phyloP scores from a whole-genome alignment of 2,329 filamentous ascomycete genomes.

The Monosporascus ibericus region DNA sequence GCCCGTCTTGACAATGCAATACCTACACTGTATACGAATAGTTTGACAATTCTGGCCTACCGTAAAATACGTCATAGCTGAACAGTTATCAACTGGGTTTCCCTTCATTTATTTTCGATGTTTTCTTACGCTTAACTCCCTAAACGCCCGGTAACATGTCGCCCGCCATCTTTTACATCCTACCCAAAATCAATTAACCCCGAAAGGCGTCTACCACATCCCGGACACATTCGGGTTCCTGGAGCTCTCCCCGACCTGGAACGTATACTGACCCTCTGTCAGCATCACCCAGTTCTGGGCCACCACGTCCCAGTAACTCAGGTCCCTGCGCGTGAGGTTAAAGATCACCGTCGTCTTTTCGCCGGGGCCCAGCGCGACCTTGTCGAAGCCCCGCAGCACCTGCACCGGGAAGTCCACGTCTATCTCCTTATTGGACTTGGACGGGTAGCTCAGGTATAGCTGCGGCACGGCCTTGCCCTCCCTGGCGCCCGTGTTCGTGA shows the following conservation, averaged over 20 bases:
- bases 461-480: constrained; percentile 40
- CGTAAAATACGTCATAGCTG: no score
- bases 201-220: constrained; percentile 11
- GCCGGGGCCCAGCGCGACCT: constrained; percentile 52
- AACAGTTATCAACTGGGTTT: no score
- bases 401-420: constrained; percentile 57
- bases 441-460: constrained; percentile 40
- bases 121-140: no score
- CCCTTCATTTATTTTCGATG: no score
- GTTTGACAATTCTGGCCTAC: no score
- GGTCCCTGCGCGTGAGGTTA: constrained; percentile 57
- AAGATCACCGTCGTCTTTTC: constrained; percentile 49
- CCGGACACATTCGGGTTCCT: constrained; percentile 18
- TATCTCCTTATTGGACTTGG: constrained; percentile 7
- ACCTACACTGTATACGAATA: no score
- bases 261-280: constrained; percentile 34
- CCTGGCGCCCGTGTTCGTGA: constrained; percentile 47
- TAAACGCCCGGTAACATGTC: no score
- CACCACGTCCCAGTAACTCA: constrained; percentile 66
- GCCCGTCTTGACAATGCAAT: no score
- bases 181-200: no score
- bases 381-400: constrained; percentile 69
- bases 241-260: constrained; percentile 32
- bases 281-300: constrained; percentile 65
- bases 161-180: no score